Base-by-base conservation (phyloP, 352 stramenopile species). In the Pythium aphanidermatum region DNA sequence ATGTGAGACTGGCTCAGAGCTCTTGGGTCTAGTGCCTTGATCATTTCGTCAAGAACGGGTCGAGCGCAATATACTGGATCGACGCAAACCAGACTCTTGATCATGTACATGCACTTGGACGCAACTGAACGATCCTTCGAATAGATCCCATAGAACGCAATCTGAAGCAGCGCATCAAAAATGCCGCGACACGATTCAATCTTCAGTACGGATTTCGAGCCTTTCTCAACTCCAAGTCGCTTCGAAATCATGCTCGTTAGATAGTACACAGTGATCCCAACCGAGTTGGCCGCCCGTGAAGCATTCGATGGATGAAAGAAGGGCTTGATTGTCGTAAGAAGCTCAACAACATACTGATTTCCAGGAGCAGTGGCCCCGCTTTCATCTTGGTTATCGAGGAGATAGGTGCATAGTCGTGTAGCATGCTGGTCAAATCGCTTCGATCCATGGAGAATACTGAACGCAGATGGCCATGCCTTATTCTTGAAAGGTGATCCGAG, bases 231-330 rank as follows among this genome's bases (percentile, higher is more conserved):
- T 11, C 77, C 74, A 20, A 85, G 45, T 5, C 77, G 68, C n/a
- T 58, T 72, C 4, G 55, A 58, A 29, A 87, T 62, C 19, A 68
- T 51, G 7, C 54, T 70, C 32, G 55, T 81, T 10, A 87, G 58
- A 38, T 69, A 85, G 29, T 82, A 83, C 3, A 83, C 48, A 4
- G 68, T 70, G 20, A 71, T 73, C 19, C 65, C 67, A 14, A 89
- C 58, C 8, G 59, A 62, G 24, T 74, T 75, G 13, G 68, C 74
- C 11, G 70, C 61, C 29, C 81, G 82, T 14, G 72, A 61, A 10
- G 79, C 72, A 28, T 86, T 89, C 14, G 77, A 84, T 23, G 77
- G 77, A 42, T 89, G 77, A 28, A 86, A 86, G 46, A 83, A 89
- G 7, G 70, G 70, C 47, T 74, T 82, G 30, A 86, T 49, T 19